A percentile compares a stretch with the other conserved stretches of the same genome.
Conservation (phyloP, 208 protist genomes). For the Entamoeba moshkovskii region DNA sequence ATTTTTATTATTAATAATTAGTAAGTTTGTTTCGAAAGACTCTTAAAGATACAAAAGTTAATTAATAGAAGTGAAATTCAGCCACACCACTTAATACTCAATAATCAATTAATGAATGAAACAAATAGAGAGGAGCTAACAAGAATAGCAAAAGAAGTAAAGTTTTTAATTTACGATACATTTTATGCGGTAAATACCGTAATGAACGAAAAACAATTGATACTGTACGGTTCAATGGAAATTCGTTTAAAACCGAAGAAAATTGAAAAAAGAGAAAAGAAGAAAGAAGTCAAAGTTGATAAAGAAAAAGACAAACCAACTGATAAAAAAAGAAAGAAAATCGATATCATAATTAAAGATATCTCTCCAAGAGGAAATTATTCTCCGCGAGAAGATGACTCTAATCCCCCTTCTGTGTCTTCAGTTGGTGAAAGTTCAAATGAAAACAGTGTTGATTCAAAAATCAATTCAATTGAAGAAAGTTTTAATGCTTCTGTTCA, state of each 20-base stretch:
- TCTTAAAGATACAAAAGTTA: neutral
- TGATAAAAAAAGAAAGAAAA: neutral
- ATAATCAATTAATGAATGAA: neutral
- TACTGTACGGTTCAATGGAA: neutral
- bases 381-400: neutral
- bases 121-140: neutral
- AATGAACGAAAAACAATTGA: neutral
- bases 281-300: neutral
- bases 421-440: neutral
- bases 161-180: neutral
- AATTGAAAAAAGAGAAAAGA: neutral
- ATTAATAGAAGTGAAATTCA: neutral
- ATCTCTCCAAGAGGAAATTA: neutral
- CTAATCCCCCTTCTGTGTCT: neutral
- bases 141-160: neutral
- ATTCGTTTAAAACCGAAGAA: neutral
- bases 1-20: neutral
- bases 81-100: neutral
- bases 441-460: neutral
- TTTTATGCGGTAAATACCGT: neutral
- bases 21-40: neutral
- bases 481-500: neutral
- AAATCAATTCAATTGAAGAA: no score
- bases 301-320: neutral
- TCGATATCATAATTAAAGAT: neutral